Conservation (phyloP, 2,329 filamentous ascomycete species). For the Botrytis squamosa region DNA sequence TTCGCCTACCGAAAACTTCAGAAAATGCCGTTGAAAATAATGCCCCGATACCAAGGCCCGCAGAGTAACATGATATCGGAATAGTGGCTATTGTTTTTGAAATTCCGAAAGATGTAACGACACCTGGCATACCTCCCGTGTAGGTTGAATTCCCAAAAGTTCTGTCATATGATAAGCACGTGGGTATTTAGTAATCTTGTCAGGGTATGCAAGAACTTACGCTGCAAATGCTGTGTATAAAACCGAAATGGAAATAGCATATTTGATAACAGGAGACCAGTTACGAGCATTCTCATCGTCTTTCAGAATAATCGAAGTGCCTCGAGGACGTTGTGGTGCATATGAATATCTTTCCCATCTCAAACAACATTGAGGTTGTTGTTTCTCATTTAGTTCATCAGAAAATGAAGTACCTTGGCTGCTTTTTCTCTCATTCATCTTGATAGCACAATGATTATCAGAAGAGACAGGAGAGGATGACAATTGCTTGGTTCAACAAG, state of each 20-base stretch:
- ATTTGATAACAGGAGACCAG: background rate
- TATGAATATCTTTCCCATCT: constrained; percentile 12
- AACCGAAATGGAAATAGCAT: constrained; percentile 4
- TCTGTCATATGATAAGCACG: constrained; percentile 14
- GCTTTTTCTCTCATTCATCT: constrained; percentile 1
- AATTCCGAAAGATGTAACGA: constrained; percentile 11
- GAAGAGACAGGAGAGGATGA: background rate
- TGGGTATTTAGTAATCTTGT: background rate
- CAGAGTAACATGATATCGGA: constrained; percentile 22
- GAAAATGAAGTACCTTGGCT: background rate
- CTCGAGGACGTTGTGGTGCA: constrained; percentile 11
- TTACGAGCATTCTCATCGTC: constrained; percentile 5
- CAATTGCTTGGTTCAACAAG: background rate
- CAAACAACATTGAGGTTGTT: constrained; percentile 13
- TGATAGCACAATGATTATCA: background rate
- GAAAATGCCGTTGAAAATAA: constrained; percentile 21
- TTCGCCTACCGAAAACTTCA: constrained; percentile 22
- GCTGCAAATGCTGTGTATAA: constrained; percentile 17
- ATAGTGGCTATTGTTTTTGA: constrained; percentile 19
- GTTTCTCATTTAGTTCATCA: background rate
- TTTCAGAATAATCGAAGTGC: background rate
- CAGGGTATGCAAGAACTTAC: background rate
- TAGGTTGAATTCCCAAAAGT: constrained; percentile 23
- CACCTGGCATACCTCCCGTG: constrained; percentile 17
- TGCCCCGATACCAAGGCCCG: constrained; percentile 23